Percentiles rank a stretch among this genome's conserved stretches.
Evolutionary conservation across 768 basidiomycete species (phyloP).

Genomic region (Mycena venus): DNA sequence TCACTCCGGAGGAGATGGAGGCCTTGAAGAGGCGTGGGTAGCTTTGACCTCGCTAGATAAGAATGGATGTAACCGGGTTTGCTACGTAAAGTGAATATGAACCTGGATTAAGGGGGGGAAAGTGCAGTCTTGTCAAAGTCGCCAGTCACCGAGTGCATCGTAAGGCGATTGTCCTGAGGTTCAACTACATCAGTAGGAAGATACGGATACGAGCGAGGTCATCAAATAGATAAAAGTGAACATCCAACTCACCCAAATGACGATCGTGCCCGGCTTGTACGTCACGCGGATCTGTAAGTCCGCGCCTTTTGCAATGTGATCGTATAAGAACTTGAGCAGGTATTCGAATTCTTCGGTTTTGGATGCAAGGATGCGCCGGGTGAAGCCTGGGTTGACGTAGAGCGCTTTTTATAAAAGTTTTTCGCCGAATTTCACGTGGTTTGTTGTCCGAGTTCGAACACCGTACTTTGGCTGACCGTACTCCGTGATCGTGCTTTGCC

Average conservation of each 20-base stretch:
- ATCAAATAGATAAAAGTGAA: neutral
- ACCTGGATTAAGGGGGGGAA: too few relatives aligned
- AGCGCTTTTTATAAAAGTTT: conserved; percentile 74
- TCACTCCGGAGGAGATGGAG: conserved; percentile 7
- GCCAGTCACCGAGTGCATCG: conserved; percentile 51
- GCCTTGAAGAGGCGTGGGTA: neutral
- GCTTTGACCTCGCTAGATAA: too few relatives aligned
- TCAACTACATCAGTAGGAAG: neutral
- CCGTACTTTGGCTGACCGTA: too few relatives aligned
- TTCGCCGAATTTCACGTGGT: too few relatives aligned
- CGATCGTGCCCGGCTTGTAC: conserved; percentile 67
- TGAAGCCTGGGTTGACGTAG: conserved; percentile 71
- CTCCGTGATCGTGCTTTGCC: too few relatives aligned
- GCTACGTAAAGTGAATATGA: too few relatives aligned
- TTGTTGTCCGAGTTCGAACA: too few relatives aligned
- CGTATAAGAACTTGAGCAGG: conserved; percentile 67
- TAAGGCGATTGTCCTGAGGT: conserved; percentile 57
- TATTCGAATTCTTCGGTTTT: conserved; percentile 68
- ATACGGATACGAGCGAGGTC: neutral
- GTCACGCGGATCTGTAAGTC: conserved; percentile 65
- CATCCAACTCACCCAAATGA: conserved; percentile 63
- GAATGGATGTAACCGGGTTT: too few relatives aligned
- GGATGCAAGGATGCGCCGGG: conserved; percentile 66
- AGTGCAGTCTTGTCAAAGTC: conserved; percentile 49
- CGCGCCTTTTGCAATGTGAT: conserved; percentile 64